A percentile compares a stretch with the other conserved stretches of the same genome.
Evolutionary conservation across 1,284 basidiomycete genomes (phyloP).

Genomic region (Trametes pubescens): DNA sequence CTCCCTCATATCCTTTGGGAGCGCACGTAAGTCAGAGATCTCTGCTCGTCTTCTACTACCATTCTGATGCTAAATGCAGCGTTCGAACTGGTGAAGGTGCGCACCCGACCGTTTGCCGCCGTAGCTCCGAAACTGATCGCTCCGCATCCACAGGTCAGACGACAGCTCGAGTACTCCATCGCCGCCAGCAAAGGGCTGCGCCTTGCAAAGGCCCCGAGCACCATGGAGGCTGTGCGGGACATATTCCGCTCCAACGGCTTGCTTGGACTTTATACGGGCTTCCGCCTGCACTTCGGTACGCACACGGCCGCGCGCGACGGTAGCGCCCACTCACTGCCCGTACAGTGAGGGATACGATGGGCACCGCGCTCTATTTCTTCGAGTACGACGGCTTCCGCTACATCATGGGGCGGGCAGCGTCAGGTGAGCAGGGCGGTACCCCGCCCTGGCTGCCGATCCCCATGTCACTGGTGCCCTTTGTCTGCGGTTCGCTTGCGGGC

Average conservation of each 20-base stretch:
- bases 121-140: neutral
- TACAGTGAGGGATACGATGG: conserved; percentile 80
- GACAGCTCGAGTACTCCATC: conserved; percentile 95
- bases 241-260: conserved; percentile 75
- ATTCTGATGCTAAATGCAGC: conserved; percentile 52
- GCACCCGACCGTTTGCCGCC: conserved; percentile 22
- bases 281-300: conserved; percentile 81
- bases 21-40: conserved; percentile 75
- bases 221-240: conserved; percentile 75
- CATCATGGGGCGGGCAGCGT: conserved; percentile 69
- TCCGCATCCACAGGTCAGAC: conserved; percentile 65
- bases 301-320: conserved; percentile 21
- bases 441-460: conserved; percentile 84
- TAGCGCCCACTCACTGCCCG: conserved; percentile 13
- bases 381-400: conserved; percentile 89
- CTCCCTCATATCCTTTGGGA: conserved; percentile 82
- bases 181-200: conserved; percentile 78
- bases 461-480: conserved; percentile 79
- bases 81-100: conserved; percentile 95
- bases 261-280: conserved; percentile 83
- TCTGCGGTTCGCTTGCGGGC: conserved; percentile 85
- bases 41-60: neutral
- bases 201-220: conserved; percentile 74
- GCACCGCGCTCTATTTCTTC: conserved; percentile 87
- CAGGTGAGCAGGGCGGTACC: conserved; percentile 78